A percentile compares a stretch with the other conserved stretches of the same genome.
Evolutionary conservation across 352 stramenopile genomes (phyloP).

Genomic region (Pythium rhizo-oryzae): DNA sequence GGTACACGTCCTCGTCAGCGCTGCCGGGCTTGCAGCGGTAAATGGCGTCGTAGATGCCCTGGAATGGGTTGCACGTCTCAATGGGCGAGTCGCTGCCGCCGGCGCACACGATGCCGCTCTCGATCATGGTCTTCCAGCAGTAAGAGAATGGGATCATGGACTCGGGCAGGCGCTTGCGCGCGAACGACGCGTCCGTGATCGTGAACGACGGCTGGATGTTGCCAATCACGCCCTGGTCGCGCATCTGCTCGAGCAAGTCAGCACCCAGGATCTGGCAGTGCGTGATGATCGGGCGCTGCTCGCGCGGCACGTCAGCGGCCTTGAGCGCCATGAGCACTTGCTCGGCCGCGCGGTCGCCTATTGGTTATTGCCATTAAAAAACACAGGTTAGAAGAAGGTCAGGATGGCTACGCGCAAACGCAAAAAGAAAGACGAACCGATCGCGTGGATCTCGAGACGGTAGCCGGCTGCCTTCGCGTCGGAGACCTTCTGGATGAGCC

Average conservation of each 20-base stretch:
- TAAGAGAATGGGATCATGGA: conserved; percentile 70
- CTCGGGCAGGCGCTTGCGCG: conserved; percentile 70
- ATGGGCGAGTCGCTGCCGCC: conserved; percentile 87
- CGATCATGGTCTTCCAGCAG: conserved; percentile 86
- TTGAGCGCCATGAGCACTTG: conserved; percentile 76
- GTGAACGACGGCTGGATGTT: conserved; percentile 91
- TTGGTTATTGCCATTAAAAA: not conserved
- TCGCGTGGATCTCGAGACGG: conserved; percentile 89
- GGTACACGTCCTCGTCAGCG: conserved; percentile 47
- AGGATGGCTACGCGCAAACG: not conserved
- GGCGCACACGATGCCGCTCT: conserved; percentile 71
- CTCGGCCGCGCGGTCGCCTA: conserved; percentile 70
- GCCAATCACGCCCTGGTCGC: conserved; percentile 71
- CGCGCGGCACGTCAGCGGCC: conserved; percentile 41
- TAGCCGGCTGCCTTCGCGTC: conserved; percentile 61
- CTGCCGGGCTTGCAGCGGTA: conserved; percentile 61
- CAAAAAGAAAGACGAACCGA: conserved; percentile 49
- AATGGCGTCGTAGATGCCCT: conserved; percentile 90
- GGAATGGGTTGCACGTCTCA: conserved; percentile 87
- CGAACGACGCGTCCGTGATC: conserved; percentile 84
- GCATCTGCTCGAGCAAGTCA: conserved; percentile 77
- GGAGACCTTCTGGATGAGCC: conserved; percentile 63
- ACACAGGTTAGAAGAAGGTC: not conserved
- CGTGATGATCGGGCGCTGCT: conserved; percentile 84
- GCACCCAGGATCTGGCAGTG: conserved; percentile 88